Evolutionary conservation across 108 stramenopile genomes (phyloP).

Genomic region (Cyclotella choctawhatcheeana): DNA sequence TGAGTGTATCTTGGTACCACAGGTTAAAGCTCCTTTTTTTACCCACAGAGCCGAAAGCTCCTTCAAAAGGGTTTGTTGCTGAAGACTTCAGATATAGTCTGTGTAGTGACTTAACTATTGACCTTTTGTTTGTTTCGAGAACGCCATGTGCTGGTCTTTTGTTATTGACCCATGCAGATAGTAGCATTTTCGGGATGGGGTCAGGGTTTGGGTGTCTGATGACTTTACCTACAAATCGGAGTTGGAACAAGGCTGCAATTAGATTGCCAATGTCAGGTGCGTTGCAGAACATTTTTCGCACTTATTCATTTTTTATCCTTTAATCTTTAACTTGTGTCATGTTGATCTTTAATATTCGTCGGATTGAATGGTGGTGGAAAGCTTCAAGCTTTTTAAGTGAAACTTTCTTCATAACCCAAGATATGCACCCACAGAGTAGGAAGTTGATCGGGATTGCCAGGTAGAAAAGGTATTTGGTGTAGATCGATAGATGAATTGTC

Average conservation of each 20-base stretch:
- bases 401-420: slow-evolving; percentile 4
- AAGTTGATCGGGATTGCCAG: slow-evolving; percentile 21
- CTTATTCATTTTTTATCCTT: not conserved
- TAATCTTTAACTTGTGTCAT: slow-evolving; percentile 10
- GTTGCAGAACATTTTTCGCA: not conserved
- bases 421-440: slow-evolving; percentile 16
- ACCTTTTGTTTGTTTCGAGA: slow-evolving; percentile 18
- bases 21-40: not conserved
- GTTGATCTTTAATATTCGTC: slow-evolving; percentile 9
- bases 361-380: slow-evolving; percentile 14
- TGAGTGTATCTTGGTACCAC: not conserved
- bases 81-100: not conserved
- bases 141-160: slow-evolving; percentile 1
- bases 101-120: slow-evolving; percentile 8
- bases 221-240: not conserved
- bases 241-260: not conserved
- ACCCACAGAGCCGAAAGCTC: not conserved
- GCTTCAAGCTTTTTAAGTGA: slow-evolving; percentile 3
- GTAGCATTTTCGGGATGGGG: slow-evolving; percentile 8
- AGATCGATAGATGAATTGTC: not conserved
- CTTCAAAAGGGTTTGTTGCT: not conserved
- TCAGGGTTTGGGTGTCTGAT: not conserved
- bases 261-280: not conserved
- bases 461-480: slow-evolving; percentile 2
- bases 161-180: slow-evolving; percentile 18